Percentiles rank a stretch among this genome's conserved stretches.
Evolutionary conservation across 2,329 filamentous ascomycete genomes (phyloP).

Genomic region (Periconia sp.): DNA sequence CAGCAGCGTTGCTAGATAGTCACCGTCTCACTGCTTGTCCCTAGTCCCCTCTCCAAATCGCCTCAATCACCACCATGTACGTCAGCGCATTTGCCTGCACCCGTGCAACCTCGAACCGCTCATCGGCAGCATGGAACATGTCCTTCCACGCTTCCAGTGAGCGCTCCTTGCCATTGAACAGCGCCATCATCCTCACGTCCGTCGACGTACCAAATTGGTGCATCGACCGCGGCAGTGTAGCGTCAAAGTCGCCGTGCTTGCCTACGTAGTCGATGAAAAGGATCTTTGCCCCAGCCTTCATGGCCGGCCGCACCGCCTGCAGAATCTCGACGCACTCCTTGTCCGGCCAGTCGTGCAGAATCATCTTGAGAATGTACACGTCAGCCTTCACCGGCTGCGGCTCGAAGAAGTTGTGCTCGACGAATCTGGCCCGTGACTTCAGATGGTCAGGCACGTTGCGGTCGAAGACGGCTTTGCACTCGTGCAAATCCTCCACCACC

Average conservation of each 20-base stretch:
- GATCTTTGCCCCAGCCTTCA: constrained; percentile 62
- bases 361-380: constrained; percentile 64
- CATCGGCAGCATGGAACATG: constrained; percentile 55
- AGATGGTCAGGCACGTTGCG: constrained; percentile 29
- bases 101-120: constrained; percentile 50
- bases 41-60: constrained; percentile 33
- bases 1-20: no score
- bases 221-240: constrained; percentile 27
- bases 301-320: constrained; percentile 58
- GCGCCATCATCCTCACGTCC: constrained; percentile 59
- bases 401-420: constrained; percentile 64
- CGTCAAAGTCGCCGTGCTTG: constrained; percentile 32
- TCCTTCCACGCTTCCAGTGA: constrained; percentile 54
- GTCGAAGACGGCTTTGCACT: constrained; percentile 31
- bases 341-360: constrained; percentile 68
- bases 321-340: constrained; percentile 46
- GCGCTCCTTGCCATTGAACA: constrained; percentile 58
- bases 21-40: no score
- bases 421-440: constrained; percentile 40
- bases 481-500: constrained; percentile 38
- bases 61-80: constrained; percentile 36
- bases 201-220: constrained; percentile 40
- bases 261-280: constrained; percentile 48
- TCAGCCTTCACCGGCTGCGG: constrained; percentile 60
- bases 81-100: constrained; percentile 29